Conservation (phyloP, 2,329 filamentous ascomycete species). For the Nakataea oryzae region DNA sequence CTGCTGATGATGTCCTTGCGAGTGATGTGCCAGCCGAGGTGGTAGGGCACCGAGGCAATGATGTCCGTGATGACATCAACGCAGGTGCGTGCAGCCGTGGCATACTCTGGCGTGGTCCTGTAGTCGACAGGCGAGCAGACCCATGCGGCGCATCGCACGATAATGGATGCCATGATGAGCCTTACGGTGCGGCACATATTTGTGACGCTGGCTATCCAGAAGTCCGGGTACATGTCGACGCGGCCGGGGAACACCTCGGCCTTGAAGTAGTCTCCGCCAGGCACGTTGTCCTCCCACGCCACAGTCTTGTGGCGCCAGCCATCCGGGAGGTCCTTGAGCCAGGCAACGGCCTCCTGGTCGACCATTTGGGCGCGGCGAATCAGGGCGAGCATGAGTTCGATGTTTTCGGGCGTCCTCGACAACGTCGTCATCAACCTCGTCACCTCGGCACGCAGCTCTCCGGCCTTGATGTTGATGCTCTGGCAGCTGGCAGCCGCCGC, state of each 20-base stretch:
- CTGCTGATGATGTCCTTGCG: conserved; percentile 26
- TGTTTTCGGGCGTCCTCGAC: conserved; percentile 35
- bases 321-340: conserved; percentile 39
- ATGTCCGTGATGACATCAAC: conserved; percentile 46
- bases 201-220: conserved; percentile 48
- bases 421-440: conserved; percentile 36
- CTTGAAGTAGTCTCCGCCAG: conserved; percentile 38
- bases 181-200: conserved; percentile 44
- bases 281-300: conserved; percentile 44
- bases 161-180: conserved; percentile 42
- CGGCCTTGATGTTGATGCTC: conserved; percentile 40
- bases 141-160: conserved; percentile 51
- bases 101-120: conserved; percentile 51
- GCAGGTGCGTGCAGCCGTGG: conserved; percentile 38
- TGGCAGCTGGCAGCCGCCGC: conserved; percentile 35
- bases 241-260: conserved; percentile 50
- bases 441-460: conserved; percentile 44
- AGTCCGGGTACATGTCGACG: conserved; percentile 48
- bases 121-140: conserved; percentile 50
- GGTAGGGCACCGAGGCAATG: conserved; percentile 50
- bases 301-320: conserved; percentile 41
- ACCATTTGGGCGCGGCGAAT: conserved; percentile 40
- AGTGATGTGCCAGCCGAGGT: conserved; percentile 47
- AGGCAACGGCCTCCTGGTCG: conserved; percentile 40
- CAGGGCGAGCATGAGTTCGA: conserved; percentile 38